Evolutionary conservation across 2,329 filamentous ascomycete species (phyloP).

Genomic region (Erysiphe pisi): DNA sequence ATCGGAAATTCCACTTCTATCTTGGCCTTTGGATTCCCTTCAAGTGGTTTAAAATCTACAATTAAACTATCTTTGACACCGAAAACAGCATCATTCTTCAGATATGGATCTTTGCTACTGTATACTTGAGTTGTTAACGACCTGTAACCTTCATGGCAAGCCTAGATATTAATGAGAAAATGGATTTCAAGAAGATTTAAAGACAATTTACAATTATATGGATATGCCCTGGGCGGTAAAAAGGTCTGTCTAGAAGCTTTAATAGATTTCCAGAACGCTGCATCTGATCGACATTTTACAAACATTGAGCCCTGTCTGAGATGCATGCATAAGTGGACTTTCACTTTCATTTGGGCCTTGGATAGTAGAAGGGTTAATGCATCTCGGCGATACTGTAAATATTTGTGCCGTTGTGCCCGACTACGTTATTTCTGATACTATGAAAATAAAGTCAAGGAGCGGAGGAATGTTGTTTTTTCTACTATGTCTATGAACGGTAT

Average conservation of each 20-base stretch:
- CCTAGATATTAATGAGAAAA: slow-evolving; percentile 29
- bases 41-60: slow-evolving; percentile 43
- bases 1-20: slow-evolving; percentile 37
- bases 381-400: too few species aligned
- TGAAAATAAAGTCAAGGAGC: too few species aligned
- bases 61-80: slow-evolving; percentile 46
- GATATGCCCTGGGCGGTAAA: slow-evolving; percentile 53
- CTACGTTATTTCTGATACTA: too few species aligned
- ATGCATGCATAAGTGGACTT: too few species aligned
- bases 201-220: slow-evolving; percentile 45
- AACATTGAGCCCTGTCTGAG: too few species aligned
- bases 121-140: slow-evolving; percentile 68
- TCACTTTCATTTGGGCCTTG: too few species aligned
- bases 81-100: slow-evolving; percentile 45
- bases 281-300: too few species aligned
- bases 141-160: slow-evolving; percentile 43
- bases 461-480: too few species aligned
- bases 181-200: not conserved
- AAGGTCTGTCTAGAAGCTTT: slow-evolving; percentile 49
- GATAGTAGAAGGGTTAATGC: too few species aligned
- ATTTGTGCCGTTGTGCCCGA: too few species aligned
- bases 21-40: slow-evolving; percentile 37
- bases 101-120: slow-evolving; percentile 55
- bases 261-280: slow-evolving; percentile 35
- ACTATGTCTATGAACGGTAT: too few species aligned